A percentile compares a stretch with the other conserved stretches of the same genome.
phyloP scores from a whole-genome alignment of 2,329 filamentous ascomycete species.

The Stachybotrys chlorohalonatus region DNA sequence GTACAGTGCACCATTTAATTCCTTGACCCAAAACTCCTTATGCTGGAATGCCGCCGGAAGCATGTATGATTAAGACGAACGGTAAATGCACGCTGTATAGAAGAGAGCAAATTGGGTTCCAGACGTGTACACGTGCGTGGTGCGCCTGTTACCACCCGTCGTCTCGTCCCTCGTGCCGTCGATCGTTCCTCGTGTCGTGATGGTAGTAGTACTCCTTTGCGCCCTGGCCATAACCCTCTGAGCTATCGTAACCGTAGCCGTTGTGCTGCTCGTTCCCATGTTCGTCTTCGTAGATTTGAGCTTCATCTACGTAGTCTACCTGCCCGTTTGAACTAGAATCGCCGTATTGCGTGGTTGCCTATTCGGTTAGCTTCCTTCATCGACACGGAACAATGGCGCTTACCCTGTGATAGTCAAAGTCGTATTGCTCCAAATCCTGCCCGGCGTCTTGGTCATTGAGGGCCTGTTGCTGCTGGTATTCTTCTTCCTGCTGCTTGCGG shows the following conservation, averaged over 20 bases:
- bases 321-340: slow-evolving; percentile 32
- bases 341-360: slow-evolving; percentile 38
- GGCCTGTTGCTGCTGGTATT: slow-evolving; percentile 35
- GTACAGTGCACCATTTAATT: slow-evolving; percentile 1
- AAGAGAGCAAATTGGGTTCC: slow-evolving; percentile 2
- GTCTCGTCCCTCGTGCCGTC: slow-evolving; percentile 23
- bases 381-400: not conserved
- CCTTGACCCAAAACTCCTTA: not conserved
- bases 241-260: slow-evolving; percentile 27
- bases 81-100: not conserved
- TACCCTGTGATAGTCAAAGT: slow-evolving; percentile 44
- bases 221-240: slow-evolving; percentile 27
- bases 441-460: slow-evolving; percentile 29
- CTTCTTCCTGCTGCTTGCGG: slow-evolving; percentile 40
- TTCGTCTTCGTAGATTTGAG: slow-evolving; percentile 44
- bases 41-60: not conserved
- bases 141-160: slow-evolving; percentile 32
- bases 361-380: not conserved
- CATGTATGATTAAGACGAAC: not conserved
- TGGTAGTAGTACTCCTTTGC: slow-evolving; percentile 32
- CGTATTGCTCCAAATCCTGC: slow-evolving; percentile 40
- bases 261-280: slow-evolving; percentile 30
- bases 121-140: slow-evolving; percentile 1
- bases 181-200: slow-evolving; percentile 22
- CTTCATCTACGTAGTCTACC: slow-evolving; percentile 42